Conservation (phyloP, 257 asterid genomes). For the Apocynum venetum region DNA sequence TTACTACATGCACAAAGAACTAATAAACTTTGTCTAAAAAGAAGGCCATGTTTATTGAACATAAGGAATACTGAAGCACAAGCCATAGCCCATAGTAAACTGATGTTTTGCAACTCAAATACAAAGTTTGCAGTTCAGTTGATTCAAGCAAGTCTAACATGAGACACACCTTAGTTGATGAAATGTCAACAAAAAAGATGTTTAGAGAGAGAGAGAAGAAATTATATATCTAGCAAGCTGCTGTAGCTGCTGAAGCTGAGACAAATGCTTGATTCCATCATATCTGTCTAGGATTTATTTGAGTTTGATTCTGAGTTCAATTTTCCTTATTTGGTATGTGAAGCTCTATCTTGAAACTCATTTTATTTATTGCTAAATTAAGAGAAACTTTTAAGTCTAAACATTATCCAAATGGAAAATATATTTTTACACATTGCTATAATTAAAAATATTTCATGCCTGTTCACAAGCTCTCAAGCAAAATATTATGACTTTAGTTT, state of each 20-base stretch:
- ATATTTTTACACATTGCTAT: background rate
- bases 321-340: background rate
- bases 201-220: too few species aligned
- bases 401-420: background rate
- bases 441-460: background rate
- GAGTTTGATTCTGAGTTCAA: background rate
- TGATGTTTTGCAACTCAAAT: background rate
- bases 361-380: background rate
- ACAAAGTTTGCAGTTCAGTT: background rate
- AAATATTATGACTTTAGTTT: background rate
- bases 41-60: background rate
- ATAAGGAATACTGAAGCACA: background rate
- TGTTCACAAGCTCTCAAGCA: background rate
- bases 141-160: background rate
- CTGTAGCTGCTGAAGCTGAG: background rate
- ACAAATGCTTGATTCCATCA: too few species aligned
- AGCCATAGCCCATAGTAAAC: background rate
- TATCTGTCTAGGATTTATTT: background rate
- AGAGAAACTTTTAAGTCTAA: background rate
- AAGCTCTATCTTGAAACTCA: background rate
- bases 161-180: background rate
- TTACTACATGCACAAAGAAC: background rate
- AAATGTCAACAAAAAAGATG: background rate
- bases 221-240: background rate
- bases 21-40: background rate